Evolutionary conservation across 2,329 filamentous ascomycete genomes (phyloP), one percentile per base, ranked within the genome.

Genomic region (Penicillium psychrosexuale): DNA sequence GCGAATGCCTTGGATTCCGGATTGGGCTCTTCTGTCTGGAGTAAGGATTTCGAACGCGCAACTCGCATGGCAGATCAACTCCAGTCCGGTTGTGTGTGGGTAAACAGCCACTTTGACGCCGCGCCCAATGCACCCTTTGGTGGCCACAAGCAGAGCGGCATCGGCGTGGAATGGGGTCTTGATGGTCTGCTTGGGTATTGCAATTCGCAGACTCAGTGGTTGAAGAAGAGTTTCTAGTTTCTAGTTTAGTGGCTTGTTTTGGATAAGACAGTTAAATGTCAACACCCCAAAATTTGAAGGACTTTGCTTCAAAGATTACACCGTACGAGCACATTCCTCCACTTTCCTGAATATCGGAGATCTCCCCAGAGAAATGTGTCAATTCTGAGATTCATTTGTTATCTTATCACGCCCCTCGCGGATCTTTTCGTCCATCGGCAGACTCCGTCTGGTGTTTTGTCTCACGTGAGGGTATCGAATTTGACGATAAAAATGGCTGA

Each of bases 21-120:
- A 0, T 76, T 86, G 0, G 82, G 82, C 0, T 79, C 81, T 1
- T 83, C 82, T 0, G 78, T 87, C 0, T 87, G 83, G 75, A 80
- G 76, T 15, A 76, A 73, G 15, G 82, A 87, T 54, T 53, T 82
- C 1, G 70, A 69, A 1, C 72, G 76, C 4, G 84, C 82, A 0
- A 75, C 77, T 31, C 71, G 73, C 4, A 79, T 87, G 39, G 84
- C 81, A 0, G 66, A 77, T 28, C 75, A 78, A 44, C 66, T 88
- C 11, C 79, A 85, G 61, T 78, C 81, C 0, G 84, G 84, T 0
- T 80, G 72, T 11, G 80, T 87, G 0, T 87, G 82, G 79, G 80
- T 87, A 60, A 87, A 87, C 53, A 66, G 67, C 11, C 72, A 75
- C 51, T 67, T 69, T 47, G 69, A 71, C 5, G 56, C 67, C 1